A percentile compares a stretch with the other conserved stretches of the same genome.
These are phyloP conservation scores for Diddensiella santjacobensis DNA, from an alignment of 805 yeast species.

Conservation along the genomic window DNA sequence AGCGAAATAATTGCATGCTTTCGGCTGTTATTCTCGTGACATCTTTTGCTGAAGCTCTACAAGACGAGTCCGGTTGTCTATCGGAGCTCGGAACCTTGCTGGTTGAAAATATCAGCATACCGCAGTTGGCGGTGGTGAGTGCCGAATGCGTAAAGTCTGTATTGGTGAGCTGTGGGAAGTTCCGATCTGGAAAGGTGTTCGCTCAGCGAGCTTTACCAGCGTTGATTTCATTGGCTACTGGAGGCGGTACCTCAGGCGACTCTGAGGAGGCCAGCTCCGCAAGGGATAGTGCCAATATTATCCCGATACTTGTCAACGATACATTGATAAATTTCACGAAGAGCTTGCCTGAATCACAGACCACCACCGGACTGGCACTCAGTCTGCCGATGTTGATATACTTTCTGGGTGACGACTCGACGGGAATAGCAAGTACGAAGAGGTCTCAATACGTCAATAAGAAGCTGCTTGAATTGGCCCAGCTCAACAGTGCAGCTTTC, in stretches of 20 bases:
- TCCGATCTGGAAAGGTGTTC: constrained; percentile 34
- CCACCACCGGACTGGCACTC: constrained; percentile 32
- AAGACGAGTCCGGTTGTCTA: constrained; percentile 35
- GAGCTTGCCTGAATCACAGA: constrained; percentile 33
- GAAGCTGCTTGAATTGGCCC: constrained; percentile 32
- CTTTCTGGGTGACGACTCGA: constrained; percentile 28
- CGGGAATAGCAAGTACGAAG: constrained; percentile 20
- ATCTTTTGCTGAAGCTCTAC: constrained; percentile 35
- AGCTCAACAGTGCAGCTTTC: constrained; percentile 31
- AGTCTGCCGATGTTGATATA: constrained; percentile 38
- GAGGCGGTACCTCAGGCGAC: constrained; percentile 23
- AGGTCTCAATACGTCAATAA: constrained; percentile 23
- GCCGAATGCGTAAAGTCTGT: constrained; percentile 63
- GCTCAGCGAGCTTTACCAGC: constrained; percentile 46
- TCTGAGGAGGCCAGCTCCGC: background rate
- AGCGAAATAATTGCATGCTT: constrained; percentile 36
- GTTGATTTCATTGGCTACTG: constrained; percentile 35
- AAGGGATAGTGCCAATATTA: constrained; percentile 33
- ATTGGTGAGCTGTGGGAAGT: constrained; percentile 37
- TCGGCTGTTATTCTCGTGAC: constrained; percentile 46
- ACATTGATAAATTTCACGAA: constrained; percentile 46
- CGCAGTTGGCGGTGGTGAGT: constrained; percentile 40
- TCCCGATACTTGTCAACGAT: constrained; percentile 42
- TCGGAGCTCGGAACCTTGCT: constrained; percentile 37
- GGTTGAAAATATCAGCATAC: constrained; percentile 35